Conservation (phyloP, 441 rosid species). For the California macrophylla region DNA sequence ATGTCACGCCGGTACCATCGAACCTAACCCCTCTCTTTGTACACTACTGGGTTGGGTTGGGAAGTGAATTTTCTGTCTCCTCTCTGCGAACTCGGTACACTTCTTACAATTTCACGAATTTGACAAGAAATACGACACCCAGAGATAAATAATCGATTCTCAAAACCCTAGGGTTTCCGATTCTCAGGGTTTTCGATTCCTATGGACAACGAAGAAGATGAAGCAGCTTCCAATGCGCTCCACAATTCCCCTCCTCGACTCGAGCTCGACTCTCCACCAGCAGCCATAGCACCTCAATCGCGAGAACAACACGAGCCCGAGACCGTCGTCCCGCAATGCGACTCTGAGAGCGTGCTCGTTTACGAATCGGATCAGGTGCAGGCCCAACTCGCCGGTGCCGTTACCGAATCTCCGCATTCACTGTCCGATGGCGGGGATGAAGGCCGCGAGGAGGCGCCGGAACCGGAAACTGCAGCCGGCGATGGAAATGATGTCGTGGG, state of each 20-base stretch:
- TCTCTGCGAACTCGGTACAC: background rate
- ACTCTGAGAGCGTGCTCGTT: background rate
- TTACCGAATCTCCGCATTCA: too few relatives aligned
- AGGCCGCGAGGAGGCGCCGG: slow-evolving; percentile 4
- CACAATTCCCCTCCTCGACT: slow-evolving; percentile 5
- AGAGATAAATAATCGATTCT: background rate
- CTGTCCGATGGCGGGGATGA: background rate
- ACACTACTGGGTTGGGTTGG: background rate
- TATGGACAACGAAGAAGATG: slow-evolving; percentile 45
- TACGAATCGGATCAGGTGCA: background rate
- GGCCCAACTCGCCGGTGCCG: background rate
- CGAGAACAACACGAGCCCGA: background rate
- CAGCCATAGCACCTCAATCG: background rate
- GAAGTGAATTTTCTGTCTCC: background rate
- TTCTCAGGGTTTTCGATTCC: slow-evolving; percentile 27
- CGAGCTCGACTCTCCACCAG: slow-evolving; percentile 18
- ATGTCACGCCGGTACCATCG: background rate
- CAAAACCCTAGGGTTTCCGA: slow-evolving; percentile 44
- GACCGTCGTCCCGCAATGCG: slow-evolving; percentile 10
- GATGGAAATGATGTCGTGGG: background rate
- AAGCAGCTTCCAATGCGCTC: slow-evolving; percentile 9
- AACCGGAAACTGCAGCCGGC: background rate
- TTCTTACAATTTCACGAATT: background rate
- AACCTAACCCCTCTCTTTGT: background rate
- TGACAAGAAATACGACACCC: too few relatives aligned